Base-by-base conservation (phyloP, 2,329 filamentous ascomycete genomes). In the Taxawa tesnikishii region DNA sequence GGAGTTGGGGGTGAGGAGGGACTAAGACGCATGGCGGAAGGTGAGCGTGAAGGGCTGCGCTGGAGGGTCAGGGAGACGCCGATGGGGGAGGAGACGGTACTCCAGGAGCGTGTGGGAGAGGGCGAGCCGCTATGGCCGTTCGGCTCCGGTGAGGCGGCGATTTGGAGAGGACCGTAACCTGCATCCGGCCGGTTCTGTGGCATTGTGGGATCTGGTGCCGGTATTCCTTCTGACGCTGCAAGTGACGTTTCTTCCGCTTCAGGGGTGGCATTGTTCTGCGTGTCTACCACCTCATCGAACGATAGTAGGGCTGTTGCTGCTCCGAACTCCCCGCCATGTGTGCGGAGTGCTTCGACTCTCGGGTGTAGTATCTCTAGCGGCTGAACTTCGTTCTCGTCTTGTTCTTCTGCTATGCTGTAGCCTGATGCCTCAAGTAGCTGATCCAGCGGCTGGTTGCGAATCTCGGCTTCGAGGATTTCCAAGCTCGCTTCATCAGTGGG, bases 371-470 rank as follows among this genome's bases (percentile, higher is more conserved):
- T 24, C 21, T 24, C 21, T n/a, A 8, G 21, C n/a, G n/a, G n/a
- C n/a, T n/a, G n/a, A n/a, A 10, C 17, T 11, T 19, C 15, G 15
- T 32, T 23, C 15, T 33, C 24, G 12, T 31, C 25, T 7, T 29
- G 24, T 7, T 17, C 19, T 5, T 28, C 37, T 7, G 43, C 41
- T 2, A 50, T 28, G 16, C 40, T 38, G 31, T 65, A 64, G 11
- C 61, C 62, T 16, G 57, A 45, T n/a, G 47, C 52, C 15, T 54
- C 46, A 9, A 67, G 46, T 12, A 67, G 46, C 19, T 64, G 51
- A 7, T 63, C 54, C 6, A 67, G 49, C 2, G 60, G 46, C 21
- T 51, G 50, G n/a, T 56, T 48, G 7, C 44, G 39, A 24, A 56
- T 53, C 30, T 48, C 43, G 15, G 43, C 43, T 28, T 54, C 49